phyloP scores from a whole-genome alignment of 2,329 filamentous ascomycete genomes.

The Fusarium nanum region DNA sequence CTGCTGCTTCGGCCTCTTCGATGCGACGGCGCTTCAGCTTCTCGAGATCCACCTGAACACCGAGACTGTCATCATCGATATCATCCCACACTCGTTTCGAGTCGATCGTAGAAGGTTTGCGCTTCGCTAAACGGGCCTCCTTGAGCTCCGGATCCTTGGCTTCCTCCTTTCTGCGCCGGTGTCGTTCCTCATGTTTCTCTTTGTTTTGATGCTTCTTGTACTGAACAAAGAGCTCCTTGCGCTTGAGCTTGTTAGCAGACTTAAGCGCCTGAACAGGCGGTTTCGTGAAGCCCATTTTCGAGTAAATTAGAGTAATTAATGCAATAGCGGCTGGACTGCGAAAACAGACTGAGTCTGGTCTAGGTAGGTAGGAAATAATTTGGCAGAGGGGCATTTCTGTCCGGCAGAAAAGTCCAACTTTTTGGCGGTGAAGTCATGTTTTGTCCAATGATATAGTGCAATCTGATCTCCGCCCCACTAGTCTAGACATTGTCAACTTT shows the following conservation, averaged over 20 bases:
- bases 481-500: conserved; percentile 10
- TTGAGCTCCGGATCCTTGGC: conserved; percentile 82
- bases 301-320: conserved; percentile 6
- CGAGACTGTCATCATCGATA: conserved; percentile 70
- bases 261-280: conserved; percentile 55
- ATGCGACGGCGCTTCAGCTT: conserved; percentile 68
- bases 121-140: conserved; percentile 77
- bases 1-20: conserved; percentile 64
- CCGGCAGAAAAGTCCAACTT: conserved; percentile 43
- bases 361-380: conserved; percentile 20
- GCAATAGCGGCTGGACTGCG: not conserved
- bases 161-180: conserved; percentile 85
- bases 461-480: not conserved
- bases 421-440: conserved; percentile 53
- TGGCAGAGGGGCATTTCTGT: conserved; percentile 33
- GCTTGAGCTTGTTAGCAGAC: conserved; percentile 80
- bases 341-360: conserved; percentile 12
- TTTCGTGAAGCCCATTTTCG: conserved; percentile 52
- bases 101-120: conserved; percentile 85
- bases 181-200: conserved; percentile 79
- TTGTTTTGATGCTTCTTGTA: conserved; percentile 82
- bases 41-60: conserved; percentile 68
- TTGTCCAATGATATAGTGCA: not conserved
- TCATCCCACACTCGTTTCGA: conserved; percentile 93
- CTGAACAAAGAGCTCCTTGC: conserved; percentile 81